A percentile compares a stretch with the other conserved stretches of the same genome.
Evolutionary conservation across 148 eudicot genomes (phyloP).

Genomic region (Suaeda aralocaspica): DNA sequence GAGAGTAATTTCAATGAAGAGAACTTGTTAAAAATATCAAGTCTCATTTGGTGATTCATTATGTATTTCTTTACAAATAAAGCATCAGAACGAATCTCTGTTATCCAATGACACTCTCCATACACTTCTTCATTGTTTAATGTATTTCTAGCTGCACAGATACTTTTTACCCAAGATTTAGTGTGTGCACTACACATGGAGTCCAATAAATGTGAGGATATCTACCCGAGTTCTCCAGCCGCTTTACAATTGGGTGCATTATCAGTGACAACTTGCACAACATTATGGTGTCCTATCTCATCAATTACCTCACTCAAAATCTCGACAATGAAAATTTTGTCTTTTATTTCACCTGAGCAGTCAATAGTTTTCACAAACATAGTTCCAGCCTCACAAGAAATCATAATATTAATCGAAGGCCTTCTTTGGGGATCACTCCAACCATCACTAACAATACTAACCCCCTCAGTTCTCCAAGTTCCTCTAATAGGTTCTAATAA

Average conservation of each 20-base stretch:
- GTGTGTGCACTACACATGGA: slow-evolving; percentile 24
- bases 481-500: slow-evolving; percentile 1
- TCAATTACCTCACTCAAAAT: no score
- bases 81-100: slow-evolving; percentile 11
- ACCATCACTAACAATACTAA: slow-evolving; percentile 26
- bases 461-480: slow-evolving; percentile 15
- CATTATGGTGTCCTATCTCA: slow-evolving; percentile 8
- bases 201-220: slow-evolving; percentile 23
- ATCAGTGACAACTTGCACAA: slow-evolving; percentile 16
- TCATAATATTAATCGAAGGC: slow-evolving; percentile 13
- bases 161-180: slow-evolving; percentile 20
- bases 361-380: no score
- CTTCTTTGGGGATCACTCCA: slow-evolving; percentile 28
- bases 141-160: no score
- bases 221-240: slow-evolving; percentile 5
- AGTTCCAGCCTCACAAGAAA: not conserved
- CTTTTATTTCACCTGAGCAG: not conserved
- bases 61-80: slow-evolving; percentile 17
- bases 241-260: slow-evolving; percentile 22
- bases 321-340: not conserved
- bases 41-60: slow-evolving; percentile 31
- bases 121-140: no score
- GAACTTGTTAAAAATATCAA: slow-evolving; percentile 25
- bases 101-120: slow-evolving; percentile 1
- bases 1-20: slow-evolving; percentile 23